These are phyloP conservation scores for Rhodotorula kratochvilovae DNA, from an alignment of 768 basidiomycete genomes.

Conservation along the genomic window DNA sequence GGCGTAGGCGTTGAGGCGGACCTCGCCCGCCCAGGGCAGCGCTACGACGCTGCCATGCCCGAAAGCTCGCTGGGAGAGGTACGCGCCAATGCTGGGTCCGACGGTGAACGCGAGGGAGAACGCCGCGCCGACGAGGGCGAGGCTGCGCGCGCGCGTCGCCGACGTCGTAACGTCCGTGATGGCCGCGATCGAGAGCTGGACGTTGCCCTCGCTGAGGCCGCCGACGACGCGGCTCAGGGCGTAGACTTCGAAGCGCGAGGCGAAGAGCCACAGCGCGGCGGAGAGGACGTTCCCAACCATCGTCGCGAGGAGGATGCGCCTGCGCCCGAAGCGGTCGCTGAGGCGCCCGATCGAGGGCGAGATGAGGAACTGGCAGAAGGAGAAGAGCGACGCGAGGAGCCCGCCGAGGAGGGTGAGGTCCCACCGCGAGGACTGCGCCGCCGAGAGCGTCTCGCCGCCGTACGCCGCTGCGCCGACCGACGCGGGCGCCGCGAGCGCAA, in stretches of 20 bases:
- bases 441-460: background rate
- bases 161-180: conserved; percentile 83
- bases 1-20: conserved; percentile 76
- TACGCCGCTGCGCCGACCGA: background rate
- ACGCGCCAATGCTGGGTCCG: conserved; percentile 90
- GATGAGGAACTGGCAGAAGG: conserved; percentile 78
- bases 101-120: conserved; percentile 86
- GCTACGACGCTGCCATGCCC: conserved; percentile 1
- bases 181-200: conserved; percentile 90
- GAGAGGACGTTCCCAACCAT: conserved; percentile 93
- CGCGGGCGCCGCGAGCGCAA: conserved; percentile 56
- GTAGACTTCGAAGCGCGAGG: conserved; percentile 10
- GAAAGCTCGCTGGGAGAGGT: conserved; percentile 70
- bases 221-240: conserved; percentile 77
- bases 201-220: conserved; percentile 93
- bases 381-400: conserved; percentile 88
- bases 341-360: conserved; percentile 75
- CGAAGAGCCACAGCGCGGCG: conserved; percentile 59
- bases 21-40: background rate
- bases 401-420: conserved; percentile 93
- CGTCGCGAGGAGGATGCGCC: conserved; percentile 69
- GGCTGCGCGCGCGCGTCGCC: conserved; percentile 67
- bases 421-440: conserved; percentile 52
- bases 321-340: conserved; percentile 86
- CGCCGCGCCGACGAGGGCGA: conserved; percentile 90